Conservation (phyloP, 1,284 basidiomycete species). For the Termitomyces sp. region DNA sequence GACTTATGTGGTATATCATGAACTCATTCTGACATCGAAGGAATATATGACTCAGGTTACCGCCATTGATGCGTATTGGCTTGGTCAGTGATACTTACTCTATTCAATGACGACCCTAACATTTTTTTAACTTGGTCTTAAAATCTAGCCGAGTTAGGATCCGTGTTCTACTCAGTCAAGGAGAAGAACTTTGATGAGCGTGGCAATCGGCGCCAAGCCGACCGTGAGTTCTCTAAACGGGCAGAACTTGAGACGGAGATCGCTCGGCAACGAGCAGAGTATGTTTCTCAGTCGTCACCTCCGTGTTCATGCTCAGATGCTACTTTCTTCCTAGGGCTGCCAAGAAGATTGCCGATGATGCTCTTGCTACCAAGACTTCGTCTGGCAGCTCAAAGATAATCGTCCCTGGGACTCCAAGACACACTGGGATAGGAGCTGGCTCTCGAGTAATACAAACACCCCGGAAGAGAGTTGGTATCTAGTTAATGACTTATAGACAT, state of each 20-base stretch:
- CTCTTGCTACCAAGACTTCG: constrained; percentile 52
- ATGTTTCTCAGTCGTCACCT: constrained; percentile 28
- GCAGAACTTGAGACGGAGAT: constrained; percentile 90
- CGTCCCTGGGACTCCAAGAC: constrained; percentile 76
- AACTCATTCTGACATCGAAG: constrained; percentile 90
- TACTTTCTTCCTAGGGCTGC: constrained; percentile 40
- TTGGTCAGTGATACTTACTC: constrained; percentile 52
- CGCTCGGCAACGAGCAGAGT: constrained; percentile 83
- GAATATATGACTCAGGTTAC: constrained; percentile 98
- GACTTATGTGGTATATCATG: constrained; percentile 95
- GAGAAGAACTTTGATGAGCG: constrained; percentile 93
- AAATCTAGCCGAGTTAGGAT: constrained; percentile 76
- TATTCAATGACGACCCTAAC: not conserved
- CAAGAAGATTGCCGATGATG: constrained; percentile 63
- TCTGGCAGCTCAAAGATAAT: constrained; percentile 66
- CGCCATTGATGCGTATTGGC: constrained; percentile 92
- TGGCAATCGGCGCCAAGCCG: constrained; percentile 65
- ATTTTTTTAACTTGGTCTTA: not conserved
- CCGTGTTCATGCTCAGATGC: constrained; percentile 2
- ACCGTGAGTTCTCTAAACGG: constrained; percentile 84
- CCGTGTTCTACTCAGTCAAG: constrained; percentile 92
- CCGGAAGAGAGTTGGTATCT: constrained; percentile 47
- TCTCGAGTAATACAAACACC: constrained; percentile 61
- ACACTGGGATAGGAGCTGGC: constrained; percentile 66
- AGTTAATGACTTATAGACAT: constrained; percentile 5